Evolutionary conservation across 192 early-diverging fungal genomes (phyloP).

Genomic region (Coemansia sp.): DNA sequence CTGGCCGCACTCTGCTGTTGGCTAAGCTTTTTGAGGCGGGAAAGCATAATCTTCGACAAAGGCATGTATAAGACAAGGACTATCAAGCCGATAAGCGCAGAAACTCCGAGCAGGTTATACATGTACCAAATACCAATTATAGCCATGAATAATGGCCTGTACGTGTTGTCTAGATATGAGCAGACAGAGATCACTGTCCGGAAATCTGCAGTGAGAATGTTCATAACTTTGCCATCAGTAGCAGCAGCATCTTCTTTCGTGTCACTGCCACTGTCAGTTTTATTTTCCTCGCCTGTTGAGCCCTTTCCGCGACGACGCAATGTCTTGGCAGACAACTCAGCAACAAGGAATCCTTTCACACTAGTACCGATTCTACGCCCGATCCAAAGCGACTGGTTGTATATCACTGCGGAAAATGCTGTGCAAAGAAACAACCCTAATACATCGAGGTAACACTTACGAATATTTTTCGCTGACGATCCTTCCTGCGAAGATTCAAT

Average conservation of each 20-base stretch:
- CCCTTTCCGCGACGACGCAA: constrained; percentile 41
- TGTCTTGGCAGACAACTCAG: constrained; percentile 65
- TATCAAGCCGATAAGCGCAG: constrained; percentile 74
- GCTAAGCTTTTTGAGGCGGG: constrained; percentile 42
- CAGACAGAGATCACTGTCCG: background rate
- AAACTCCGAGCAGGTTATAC: constrained; percentile 73
- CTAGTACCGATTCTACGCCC: constrained; percentile 64
- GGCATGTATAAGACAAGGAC: constrained; percentile 66
- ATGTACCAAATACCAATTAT: constrained; percentile 71
- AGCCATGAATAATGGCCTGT: too few species aligned
- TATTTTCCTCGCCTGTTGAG: constrained; percentile 40
- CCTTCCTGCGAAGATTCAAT: constrained; percentile 44
- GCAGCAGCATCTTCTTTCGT: constrained; percentile 24
- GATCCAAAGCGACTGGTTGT: constrained; percentile 56
- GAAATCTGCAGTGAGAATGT: constrained; percentile 68
- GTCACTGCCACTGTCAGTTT: constrained; percentile 1
- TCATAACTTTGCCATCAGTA: constrained; percentile 67
- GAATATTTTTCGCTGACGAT: constrained; percentile 6
- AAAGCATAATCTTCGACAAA: constrained; percentile 54
- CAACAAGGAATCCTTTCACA: constrained; percentile 59
- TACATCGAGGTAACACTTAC: constrained; percentile 56
- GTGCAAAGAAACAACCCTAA: constrained; percentile 60
- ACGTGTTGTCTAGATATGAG: too few species aligned
- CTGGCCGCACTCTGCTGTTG: constrained; percentile 10
- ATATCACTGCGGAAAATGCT: constrained; percentile 22